Evolutionary conservation across 176 grass and related monocot genomes (phyloP).

Genomic region (Musa beccarii): DNA sequence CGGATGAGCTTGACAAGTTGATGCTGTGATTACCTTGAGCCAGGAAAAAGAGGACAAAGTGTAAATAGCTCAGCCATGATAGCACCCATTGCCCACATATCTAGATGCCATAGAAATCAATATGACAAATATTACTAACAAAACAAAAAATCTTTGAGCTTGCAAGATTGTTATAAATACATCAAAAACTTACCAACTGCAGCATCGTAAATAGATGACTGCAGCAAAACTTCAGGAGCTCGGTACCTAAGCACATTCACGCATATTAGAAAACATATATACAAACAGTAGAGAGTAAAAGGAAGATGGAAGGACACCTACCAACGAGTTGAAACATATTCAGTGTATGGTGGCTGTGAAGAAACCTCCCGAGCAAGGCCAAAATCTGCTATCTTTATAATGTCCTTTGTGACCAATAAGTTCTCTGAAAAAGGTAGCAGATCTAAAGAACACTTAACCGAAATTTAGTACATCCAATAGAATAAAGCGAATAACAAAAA

Average conservation of each 20-base stretch:
- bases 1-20: neutral
- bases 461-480: neutral
- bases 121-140: neutral
- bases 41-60: constrained; percentile 90
- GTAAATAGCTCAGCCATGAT: constrained; percentile 98
- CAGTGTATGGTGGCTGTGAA: constrained; percentile 80
- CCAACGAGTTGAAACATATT: constrained; percentile 99
- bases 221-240: constrained; percentile 92
- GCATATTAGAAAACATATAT: constrained; percentile 10
- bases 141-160: neutral
- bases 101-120: constrained; percentile 25
- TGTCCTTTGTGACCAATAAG: constrained; percentile 79
- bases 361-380: constrained; percentile 87
- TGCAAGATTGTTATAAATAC: constrained; percentile 14
- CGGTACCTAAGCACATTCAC: constrained; percentile 63
- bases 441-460: too few relatives aligned
- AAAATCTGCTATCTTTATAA: constrained; percentile 97
- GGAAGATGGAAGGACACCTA: constrained; percentile 9
- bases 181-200: constrained; percentile 57
- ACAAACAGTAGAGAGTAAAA: constrained; percentile 3
- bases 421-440: constrained; percentile 48
- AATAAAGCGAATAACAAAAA: too few relatives aligned
- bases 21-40: constrained; percentile 52
- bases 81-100: constrained; percentile 99
- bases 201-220: constrained; percentile 81